phyloP scores from a whole-genome alignment of 495 filamentous ascomycete species.

The Venustampulla echinocandica region DNA sequence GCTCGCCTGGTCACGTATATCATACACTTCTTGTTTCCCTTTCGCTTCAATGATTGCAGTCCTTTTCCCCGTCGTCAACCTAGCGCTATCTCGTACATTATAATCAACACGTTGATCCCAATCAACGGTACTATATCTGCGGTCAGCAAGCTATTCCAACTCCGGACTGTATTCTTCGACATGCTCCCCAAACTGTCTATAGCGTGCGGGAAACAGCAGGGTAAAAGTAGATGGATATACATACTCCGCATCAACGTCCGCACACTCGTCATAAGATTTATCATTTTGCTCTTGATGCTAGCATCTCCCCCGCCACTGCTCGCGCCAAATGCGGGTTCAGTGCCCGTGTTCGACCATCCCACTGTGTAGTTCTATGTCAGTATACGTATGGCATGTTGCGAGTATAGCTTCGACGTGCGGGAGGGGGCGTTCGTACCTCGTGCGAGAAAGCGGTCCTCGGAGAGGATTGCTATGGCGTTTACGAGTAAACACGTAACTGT shows the following conservation, averaged over 20 bases:
- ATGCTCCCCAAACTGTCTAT: no score
- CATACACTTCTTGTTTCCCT: no score
- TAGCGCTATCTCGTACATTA: slow-evolving; percentile 79
- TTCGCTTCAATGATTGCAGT: no score
- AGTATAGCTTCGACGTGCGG: neutral
- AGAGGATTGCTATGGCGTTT: slow-evolving; percentile 91
- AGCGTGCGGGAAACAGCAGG: no score
- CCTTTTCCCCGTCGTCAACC: slow-evolving; percentile 59
- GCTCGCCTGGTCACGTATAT: no score
- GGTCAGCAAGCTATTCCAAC: neutral
- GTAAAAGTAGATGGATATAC: no score
- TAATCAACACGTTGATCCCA: slow-evolving; percentile 80
- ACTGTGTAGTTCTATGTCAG: slow-evolving; percentile 43
- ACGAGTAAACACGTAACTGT: slow-evolving; percentile 75
- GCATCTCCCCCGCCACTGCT: slow-evolving; percentile 47
- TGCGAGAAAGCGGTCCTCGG: slow-evolving; percentile 95
- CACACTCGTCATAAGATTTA: slow-evolving; percentile 85
- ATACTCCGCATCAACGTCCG: slow-evolving; percentile 90
- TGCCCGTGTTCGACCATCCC: slow-evolving; percentile 59
- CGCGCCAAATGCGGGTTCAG: slow-evolving; percentile 68
- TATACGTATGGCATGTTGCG: neutral
- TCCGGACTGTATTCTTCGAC: neutral
- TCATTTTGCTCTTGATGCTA: slow-evolving; percentile 77
- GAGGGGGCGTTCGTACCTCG: slow-evolving; percentile 53
- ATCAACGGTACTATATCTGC: slow-evolving; percentile 74